These are phyloP conservation scores for Microsporum ferrugineum DNA, from an alignment of 2,329 filamentous ascomycete species.

Conservation along the genomic window DNA sequence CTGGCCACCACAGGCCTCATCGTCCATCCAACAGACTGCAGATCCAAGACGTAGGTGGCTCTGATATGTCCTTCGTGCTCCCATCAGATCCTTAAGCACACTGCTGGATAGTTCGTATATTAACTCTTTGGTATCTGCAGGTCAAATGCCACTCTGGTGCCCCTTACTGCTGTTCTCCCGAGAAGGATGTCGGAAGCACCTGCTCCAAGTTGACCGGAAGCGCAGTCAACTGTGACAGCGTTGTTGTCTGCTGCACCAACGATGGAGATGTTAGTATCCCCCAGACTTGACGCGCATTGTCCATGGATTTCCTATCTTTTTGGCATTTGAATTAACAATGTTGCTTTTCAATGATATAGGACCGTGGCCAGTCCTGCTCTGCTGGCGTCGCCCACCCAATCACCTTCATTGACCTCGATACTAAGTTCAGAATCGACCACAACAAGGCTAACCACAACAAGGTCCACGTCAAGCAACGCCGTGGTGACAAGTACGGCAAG, in stretches of 20 bases:
- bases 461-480: background rate
- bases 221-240: background rate
- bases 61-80: background rate
- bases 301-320: background rate
- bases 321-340: background rate
- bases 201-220: background rate
- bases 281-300: no score
- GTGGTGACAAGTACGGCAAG: background rate
- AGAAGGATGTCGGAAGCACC: background rate
- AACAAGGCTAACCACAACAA: background rate
- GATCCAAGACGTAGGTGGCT: background rate
- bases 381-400: background rate
- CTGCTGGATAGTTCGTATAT: background rate
- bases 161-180: background rate
- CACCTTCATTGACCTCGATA: background rate
- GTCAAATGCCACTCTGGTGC: background rate
- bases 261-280: background rate
- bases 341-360: background rate
- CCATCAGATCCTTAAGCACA: background rate
- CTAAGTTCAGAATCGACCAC: slow-evolving; percentile 1
- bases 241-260: slow-evolving; percentile 2
- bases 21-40: background rate
- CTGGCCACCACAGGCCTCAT: background rate
- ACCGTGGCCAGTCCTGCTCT: background rate
- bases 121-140: background rate